phyloP scores from a whole-genome alignment of 768 basidiomycete genomes.

The Boletus rubroflammeus region DNA sequence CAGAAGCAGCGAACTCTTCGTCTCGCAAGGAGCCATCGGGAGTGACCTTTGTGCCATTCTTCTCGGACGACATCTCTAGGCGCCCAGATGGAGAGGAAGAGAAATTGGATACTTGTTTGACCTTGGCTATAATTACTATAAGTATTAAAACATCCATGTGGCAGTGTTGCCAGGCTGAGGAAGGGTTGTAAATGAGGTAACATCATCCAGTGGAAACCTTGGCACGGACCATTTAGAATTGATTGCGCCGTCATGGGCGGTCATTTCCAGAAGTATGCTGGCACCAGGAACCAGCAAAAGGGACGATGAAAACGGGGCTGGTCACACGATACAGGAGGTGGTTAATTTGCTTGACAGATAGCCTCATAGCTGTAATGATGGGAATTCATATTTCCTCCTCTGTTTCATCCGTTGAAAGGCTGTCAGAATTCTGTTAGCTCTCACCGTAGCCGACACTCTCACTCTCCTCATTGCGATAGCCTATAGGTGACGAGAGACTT shows the following conservation, averaged over 20 bases:
- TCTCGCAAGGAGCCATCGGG: slow-evolving; percentile 21
- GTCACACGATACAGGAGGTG: not conserved
- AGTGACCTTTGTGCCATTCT: slow-evolving; percentile 6
- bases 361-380: too few species aligned
- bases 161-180: not conserved
- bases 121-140: not conserved
- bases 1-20: slow-evolving; percentile 12
- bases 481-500: too few species aligned
- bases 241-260: not conserved
- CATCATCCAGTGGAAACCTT: not conserved
- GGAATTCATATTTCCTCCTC: not conserved
- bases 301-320: not conserved
- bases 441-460: not conserved
- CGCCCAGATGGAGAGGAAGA: not conserved
- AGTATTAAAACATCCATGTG: not conserved
- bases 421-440: not conserved
- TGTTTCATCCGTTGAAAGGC: too few species aligned
- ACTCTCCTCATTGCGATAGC: too few species aligned
- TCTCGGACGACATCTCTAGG: slow-evolving; percentile 20
- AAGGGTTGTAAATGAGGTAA: not conserved
- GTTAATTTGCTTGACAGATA: too few species aligned
- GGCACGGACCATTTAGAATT: not conserved
- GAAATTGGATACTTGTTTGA: not conserved
- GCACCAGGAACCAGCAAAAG: not conserved
- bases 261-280: not conserved